Evolutionary conservation across 495 filamentous ascomycete genomes (phyloP).

Genomic region (Hyaloscypha bicolor): DNA sequence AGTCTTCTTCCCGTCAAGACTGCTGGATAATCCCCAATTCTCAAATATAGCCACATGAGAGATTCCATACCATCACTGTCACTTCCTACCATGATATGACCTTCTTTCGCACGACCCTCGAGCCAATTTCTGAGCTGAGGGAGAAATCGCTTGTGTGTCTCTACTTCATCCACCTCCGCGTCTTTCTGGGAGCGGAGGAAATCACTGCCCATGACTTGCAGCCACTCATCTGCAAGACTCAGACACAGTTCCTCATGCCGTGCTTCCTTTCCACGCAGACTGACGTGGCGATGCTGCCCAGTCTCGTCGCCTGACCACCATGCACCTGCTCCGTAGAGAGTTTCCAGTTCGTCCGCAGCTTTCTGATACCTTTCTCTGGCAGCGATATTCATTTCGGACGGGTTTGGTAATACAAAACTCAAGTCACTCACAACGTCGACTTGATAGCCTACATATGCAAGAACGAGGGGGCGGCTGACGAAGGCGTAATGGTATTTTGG

Average conservation of each 20-base stretch:
- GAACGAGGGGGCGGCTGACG: constrained; percentile 2
- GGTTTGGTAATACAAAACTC: not conserved
- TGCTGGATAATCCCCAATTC: no score
- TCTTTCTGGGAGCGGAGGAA: not conserved
- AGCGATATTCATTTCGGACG: not conserved
- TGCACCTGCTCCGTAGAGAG: not conserved
- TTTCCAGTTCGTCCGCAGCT: not conserved
- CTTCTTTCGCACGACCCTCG: not conserved
- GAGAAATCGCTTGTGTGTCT: not conserved
- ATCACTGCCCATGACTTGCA: not conserved
- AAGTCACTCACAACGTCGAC: not conserved
- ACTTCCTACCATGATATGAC: not conserved
- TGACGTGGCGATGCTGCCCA: constrained; percentile 1
- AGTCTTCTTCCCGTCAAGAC: constrained; percentile 6
- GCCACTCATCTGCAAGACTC: constrained; percentile 2
- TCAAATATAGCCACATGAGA: constrained; percentile 2
- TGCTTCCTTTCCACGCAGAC: constrained; percentile 4
- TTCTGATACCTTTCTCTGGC: not conserved
- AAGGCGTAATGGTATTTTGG: constrained; percentile 3
- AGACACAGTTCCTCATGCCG: constrained; percentile 9
- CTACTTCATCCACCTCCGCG: not conserved
- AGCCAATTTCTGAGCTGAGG: constrained; percentile 1
- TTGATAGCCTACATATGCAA: constrained; percentile 3
- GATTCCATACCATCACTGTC: constrained; percentile 3
- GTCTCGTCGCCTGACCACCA: constrained; percentile 14